A percentile compares a stretch with the other conserved stretches of the same genome.
Evolutionary conservation across 345 rosid genomes (phyloP).

Genomic region (Hibiscus tridactylites): DNA sequence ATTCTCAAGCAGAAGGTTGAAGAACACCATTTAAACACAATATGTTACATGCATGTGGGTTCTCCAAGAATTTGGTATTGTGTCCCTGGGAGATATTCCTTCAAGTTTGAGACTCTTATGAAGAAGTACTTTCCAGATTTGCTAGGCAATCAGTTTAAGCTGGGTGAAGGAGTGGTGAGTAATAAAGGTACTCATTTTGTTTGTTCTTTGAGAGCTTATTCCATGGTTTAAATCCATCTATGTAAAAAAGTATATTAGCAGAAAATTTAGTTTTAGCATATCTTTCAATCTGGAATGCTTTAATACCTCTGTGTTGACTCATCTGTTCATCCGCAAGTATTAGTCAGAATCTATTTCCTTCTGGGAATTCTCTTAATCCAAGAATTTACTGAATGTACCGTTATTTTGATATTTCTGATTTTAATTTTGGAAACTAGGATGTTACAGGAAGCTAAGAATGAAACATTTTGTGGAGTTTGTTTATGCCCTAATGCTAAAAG

Average conservation of each 20-base stretch:
- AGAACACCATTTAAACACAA: conserved; percentile 54
- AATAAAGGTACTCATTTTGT: not conserved
- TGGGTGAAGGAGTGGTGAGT: conserved; percentile 36
- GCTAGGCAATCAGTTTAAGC: conserved; percentile 21
- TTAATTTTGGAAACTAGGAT: not conserved
- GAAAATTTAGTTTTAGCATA: not conserved
- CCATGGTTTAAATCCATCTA: not conserved
- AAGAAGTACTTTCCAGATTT: conserved; percentile 28
- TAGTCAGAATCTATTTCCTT: too few species aligned
- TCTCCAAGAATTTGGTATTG: conserved; percentile 61
- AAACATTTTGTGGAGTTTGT: not conserved
- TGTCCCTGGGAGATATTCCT: conserved; percentile 36
- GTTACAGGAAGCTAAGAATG: not conserved
- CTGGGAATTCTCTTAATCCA: too few species aligned
- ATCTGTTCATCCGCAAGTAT: not conserved
- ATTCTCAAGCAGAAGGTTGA: conserved; percentile 48
- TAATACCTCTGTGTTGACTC: not conserved
- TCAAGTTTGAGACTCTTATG: conserved; percentile 31
- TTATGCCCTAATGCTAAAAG: not conserved
- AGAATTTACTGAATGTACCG: too few species aligned
- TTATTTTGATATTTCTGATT: not conserved
- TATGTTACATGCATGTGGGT: conserved; percentile 62
- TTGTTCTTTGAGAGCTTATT: not conserved
- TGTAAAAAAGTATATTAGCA: not conserved
- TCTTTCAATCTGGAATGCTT: not conserved